A percentile compares a stretch with the other conserved stretches of the same genome.
Evolutionary conservation across 257 asterid genomes (phyloP).

Genomic region (Solanum peruvianum): DNA sequence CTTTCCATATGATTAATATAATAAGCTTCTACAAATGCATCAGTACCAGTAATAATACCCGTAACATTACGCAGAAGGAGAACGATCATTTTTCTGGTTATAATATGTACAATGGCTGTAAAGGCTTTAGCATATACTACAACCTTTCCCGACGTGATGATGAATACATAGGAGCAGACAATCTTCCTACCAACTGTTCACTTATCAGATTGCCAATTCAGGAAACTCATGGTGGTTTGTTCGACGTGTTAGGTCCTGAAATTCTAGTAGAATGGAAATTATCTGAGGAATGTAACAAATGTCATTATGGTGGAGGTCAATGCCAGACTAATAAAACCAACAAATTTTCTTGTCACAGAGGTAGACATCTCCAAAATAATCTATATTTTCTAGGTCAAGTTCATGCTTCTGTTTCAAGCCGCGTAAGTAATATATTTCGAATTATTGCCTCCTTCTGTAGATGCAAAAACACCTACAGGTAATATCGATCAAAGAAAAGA

Average conservation of each 20-base stretch:
- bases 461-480: neutral
- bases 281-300: neutral
- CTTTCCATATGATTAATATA: neutral
- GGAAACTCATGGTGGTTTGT: neutral
- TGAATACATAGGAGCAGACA: neutral
- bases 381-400: neutral
- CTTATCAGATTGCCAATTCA: neutral
- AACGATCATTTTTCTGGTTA: neutral
- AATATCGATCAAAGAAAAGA: neutral
- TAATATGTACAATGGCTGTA: neutral
- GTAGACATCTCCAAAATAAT: neutral
- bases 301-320: neutral
- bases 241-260: neutral
- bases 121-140: neutral
- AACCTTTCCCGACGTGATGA: neutral
- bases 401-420: neutral
- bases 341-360: neutral
- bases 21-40: neutral
- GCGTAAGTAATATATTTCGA: neutral
- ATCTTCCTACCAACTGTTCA: neutral
- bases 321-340: neutral
- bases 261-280: neutral
- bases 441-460: neutral
- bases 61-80: neutral
- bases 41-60: neutral